These are phyloP conservation scores for Leptodermis oblonga DNA, from an alignment of 257 asterid genomes.

Conservation along the genomic window DNA sequence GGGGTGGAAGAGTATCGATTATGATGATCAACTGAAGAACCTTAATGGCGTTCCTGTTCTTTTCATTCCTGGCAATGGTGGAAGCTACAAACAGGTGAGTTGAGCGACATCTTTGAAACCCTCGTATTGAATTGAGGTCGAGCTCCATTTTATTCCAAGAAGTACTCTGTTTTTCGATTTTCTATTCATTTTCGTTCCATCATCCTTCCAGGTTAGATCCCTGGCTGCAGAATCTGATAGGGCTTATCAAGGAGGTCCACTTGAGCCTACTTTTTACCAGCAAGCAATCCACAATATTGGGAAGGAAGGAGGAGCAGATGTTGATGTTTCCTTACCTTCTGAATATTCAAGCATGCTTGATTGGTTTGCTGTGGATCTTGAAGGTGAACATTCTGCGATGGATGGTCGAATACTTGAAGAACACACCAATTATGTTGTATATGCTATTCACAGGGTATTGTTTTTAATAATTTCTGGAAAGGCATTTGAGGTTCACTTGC, in stretches of 20 bases:
- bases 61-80: constrained; percentile 96
- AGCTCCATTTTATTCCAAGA: not conserved
- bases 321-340: constrained; percentile 59
- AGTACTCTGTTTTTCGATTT: not conserved
- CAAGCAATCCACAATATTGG: constrained; percentile 39
- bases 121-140: not conserved
- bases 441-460: constrained; percentile 95
- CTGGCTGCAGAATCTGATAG: constrained; percentile 90
- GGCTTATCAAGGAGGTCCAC: constrained; percentile 93
- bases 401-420: constrained; percentile 97
- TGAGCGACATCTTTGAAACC: not conserved
- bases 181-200: not conserved
- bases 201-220: constrained; percentile 72
- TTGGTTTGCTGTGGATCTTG: constrained; percentile 98
- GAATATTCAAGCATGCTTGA: constrained; percentile 75
- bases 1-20: constrained; percentile 89
- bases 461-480: constrained; percentile 26
- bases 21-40: constrained; percentile 58
- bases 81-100: constrained; percentile 98
- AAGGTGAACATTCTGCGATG: constrained; percentile 99
- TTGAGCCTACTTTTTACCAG: constrained; percentile 51
- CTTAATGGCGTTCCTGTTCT: constrained; percentile 88
- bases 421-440: constrained; percentile 89
- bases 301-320: constrained; percentile 31
- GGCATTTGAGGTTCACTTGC: constrained; percentile 8